phyloP scores from a whole-genome alignment of 169 alveolate species.

The Fabrea salina region DNA sequence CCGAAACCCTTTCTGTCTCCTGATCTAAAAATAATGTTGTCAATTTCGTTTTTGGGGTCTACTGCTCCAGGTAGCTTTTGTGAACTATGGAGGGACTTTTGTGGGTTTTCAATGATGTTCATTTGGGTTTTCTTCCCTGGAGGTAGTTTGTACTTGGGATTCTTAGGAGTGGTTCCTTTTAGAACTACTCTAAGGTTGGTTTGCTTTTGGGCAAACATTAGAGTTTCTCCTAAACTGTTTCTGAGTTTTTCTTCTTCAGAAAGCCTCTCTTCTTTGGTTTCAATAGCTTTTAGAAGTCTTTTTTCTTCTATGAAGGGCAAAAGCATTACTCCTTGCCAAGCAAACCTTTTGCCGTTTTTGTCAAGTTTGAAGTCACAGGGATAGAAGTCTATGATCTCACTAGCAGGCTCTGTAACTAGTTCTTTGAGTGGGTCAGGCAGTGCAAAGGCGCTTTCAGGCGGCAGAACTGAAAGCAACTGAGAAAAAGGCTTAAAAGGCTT shows the following conservation, averaged over 20 bases:
- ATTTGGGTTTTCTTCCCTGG: neutral
- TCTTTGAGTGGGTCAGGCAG: constrained; percentile 83
- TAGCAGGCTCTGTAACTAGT: constrained; percentile 46
- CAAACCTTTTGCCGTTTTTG: constrained; percentile 64
- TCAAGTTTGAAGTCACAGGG: constrained; percentile 81
- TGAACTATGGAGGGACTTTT: neutral
- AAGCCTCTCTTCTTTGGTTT: constrained; percentile 27
- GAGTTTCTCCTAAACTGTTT: constrained; percentile 3
- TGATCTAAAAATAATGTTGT: constrained; percentile 3
- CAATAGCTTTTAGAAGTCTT: constrained; percentile 45
- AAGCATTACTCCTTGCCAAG: constrained; percentile 62
- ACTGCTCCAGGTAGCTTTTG: constrained; percentile 21
- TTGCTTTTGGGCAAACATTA: neutral
- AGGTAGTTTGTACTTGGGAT: neutral
- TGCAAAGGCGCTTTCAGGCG: constrained; percentile 93
- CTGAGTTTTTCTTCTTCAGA: constrained; percentile 34
- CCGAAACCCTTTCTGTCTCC: constrained; percentile 28
- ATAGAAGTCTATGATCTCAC: constrained; percentile 78
- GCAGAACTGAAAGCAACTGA: constrained; percentile 96
- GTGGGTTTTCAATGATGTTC: neutral
- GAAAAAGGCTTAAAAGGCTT: constrained; percentile 95
- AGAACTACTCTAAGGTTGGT: neutral
- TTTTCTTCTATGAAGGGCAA: constrained; percentile 61
- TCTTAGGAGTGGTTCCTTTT: neutral
- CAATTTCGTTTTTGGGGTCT: neutral